phyloP scores from a whole-genome alignment of 2,329 filamentous ascomycete genomes.

The Exophiala aquamarina region DNA sequence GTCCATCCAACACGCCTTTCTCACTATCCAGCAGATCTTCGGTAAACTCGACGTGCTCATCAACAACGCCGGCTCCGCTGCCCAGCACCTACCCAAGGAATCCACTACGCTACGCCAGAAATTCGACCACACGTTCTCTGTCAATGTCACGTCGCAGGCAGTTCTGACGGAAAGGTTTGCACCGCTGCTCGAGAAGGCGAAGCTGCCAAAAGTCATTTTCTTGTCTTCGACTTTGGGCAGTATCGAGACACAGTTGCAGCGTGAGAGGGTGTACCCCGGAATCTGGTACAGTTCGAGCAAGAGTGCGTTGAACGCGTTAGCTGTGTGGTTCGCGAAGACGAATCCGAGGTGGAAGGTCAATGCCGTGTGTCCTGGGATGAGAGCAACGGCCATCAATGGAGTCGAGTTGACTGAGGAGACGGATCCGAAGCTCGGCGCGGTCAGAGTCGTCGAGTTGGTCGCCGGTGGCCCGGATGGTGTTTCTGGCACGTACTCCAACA shows the following conservation, averaged over 20 bases:
- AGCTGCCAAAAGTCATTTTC: conserved; percentile 25
- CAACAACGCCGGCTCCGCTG: conserved; percentile 36
- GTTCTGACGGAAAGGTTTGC: conserved; percentile 23
- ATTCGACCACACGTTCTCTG: conserved; percentile 27
- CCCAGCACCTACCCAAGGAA: conserved; percentile 10
- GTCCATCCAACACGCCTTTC: conserved; percentile 34
- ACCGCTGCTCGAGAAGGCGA: conserved; percentile 24
- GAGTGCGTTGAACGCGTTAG: conserved; percentile 22
- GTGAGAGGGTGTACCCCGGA: conserved; percentile 1
- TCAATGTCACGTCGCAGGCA: conserved; percentile 29
- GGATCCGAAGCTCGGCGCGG: conserved; percentile 22
- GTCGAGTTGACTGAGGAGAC: conserved; percentile 19
- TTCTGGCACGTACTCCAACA: conserved; percentile 23
- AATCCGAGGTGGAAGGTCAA: conserved; percentile 26
- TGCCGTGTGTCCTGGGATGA: conserved; percentile 23
- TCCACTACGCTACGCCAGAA: conserved; percentile 20
- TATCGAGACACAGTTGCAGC: conserved; percentile 11
- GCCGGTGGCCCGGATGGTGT: conserved; percentile 19
- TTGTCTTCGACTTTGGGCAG: conserved; percentile 18
- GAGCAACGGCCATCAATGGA: conserved; percentile 19
- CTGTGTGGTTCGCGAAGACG: conserved; percentile 22
- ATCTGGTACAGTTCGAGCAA: conserved; percentile 24
- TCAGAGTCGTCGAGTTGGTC: conserved; percentile 23
- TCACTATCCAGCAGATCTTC: conserved; percentile 33
- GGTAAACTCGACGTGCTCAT: conserved; percentile 37